Evolutionary conservation across 2,329 filamentous ascomycete genomes (phyloP), one percentile per base, ranked within the genome.

Genomic region (Dothiorella sarmentorum): DNA sequence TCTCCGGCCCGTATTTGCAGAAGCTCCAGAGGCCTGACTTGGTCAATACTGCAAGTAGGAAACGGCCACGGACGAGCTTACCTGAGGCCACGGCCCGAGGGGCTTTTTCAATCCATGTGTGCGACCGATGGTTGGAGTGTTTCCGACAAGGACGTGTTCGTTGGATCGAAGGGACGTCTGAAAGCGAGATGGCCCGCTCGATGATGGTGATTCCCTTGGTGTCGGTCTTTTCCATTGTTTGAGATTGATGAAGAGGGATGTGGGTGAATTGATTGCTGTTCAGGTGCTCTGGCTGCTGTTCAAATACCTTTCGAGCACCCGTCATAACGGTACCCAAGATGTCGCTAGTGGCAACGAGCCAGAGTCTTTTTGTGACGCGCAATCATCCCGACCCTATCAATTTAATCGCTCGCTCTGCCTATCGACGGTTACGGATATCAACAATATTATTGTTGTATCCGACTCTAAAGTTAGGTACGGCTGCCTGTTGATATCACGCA

Each of bases 1-100:
- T 40, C 3, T 40, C 33, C 5, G 49, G 49, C 5, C 49, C 49
- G 49, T 53, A 53, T 29, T 53, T 53, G 35, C 33, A 40, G 35
- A 53, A 53, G 13, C 20, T 18, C 49, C 49, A 53, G 24, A 53
- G 6, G n/a, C 35, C 49, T 53, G 35, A n/a, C 6, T 13, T 11
- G n/a, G n/a, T 15, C n/a, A 38, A 3, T 37, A 22, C 2, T 11
- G 10, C n/a, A 7, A 2, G 15, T 15, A 9, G 6, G 17, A 15
- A 26, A 3, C 10, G n/a, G 17, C n/a, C n/a, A n/a, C 15, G 2
- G 35, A 53, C n/a, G 7, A 6, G 7, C 35, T n/a, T 3, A 53
- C 49, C 35, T 29, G 49, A 53, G 24, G 35, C 35, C 24, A 53
- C 27, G 4, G 44, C 26, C 17, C 47, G 47, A 26, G 47, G 31